A percentile compares a stretch with the other conserved stretches of the same genome.
These are phyloP conservation scores for Leptoxyphium fumago DNA, from an alignment of 2,329 filamentous ascomycete species.

Conservation along the genomic window DNA sequence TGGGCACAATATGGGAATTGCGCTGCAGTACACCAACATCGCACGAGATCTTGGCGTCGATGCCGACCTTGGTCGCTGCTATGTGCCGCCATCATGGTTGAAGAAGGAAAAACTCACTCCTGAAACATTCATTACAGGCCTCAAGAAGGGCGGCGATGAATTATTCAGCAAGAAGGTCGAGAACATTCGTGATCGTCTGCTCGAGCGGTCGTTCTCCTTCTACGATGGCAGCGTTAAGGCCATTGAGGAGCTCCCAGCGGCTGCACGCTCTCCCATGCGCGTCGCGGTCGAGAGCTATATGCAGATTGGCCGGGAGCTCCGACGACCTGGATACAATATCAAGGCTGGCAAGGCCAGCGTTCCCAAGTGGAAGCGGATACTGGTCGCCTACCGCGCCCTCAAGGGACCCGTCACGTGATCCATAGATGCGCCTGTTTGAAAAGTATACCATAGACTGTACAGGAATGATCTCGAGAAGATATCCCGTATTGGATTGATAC, in stretches of 20 bases:
- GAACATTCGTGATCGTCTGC: slow-evolving; percentile 36
- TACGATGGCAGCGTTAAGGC: slow-evolving; percentile 41
- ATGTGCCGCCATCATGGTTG: slow-evolving; percentile 52
- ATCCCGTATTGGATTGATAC: too few relatives aligned
- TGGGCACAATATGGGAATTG: slow-evolving; percentile 53
- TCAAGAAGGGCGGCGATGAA: slow-evolving; percentile 12
- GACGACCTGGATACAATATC: slow-evolving; percentile 29
- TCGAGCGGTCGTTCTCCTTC: slow-evolving; percentile 46
- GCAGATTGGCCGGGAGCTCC: slow-evolving; percentile 54
- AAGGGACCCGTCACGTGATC: slow-evolving; percentile 9
- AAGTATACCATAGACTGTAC: too few relatives aligned
- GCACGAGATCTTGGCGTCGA: slow-evolving; percentile 58
- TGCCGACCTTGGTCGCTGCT: slow-evolving; percentile 50
- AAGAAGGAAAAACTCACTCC: slow-evolving; percentile 40
- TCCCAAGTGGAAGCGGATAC: slow-evolving; percentile 33
- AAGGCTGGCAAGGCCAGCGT: slow-evolving; percentile 33
- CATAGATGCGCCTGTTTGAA: too few relatives aligned
- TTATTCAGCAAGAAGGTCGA: slow-evolving; percentile 35
- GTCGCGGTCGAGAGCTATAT: slow-evolving; percentile 64
- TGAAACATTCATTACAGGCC: slow-evolving; percentile 35
- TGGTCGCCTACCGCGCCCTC: slow-evolving; percentile 45
- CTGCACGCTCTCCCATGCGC: slow-evolving; percentile 48
- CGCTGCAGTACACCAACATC: slow-evolving; percentile 66
- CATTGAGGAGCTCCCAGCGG: slow-evolving; percentile 46
- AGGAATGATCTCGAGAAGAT: too few relatives aligned